Conservation (phyloP, 306 rosid genomes). For the Phaseolus lunatus region DNA sequence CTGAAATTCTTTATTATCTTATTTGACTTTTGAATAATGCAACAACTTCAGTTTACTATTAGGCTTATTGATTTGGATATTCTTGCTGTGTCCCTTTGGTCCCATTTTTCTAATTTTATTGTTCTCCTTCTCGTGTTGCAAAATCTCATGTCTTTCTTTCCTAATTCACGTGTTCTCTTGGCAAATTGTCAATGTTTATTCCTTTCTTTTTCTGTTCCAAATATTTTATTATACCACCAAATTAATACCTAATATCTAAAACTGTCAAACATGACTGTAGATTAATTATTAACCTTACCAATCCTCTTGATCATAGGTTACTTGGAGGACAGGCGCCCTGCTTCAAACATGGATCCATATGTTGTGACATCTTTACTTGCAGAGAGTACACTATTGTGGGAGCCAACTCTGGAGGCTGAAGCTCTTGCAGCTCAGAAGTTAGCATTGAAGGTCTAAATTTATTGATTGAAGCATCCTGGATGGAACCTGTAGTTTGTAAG, state of each 20-base stretch:
- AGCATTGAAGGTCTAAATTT: slow-evolving; percentile 71
- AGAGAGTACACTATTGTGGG: slow-evolving; percentile 86
- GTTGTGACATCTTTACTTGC: slow-evolving; percentile 83
- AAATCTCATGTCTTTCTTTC: background rate
- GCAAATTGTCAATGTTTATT: slow-evolving; percentile 7
- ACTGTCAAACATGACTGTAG: background rate
- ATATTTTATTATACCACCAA: background rate
- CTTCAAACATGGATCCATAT: slow-evolving; percentile 99
- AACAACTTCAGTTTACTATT: too few species aligned
- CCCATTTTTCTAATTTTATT: background rate
- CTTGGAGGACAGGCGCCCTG: slow-evolving; percentile 99
- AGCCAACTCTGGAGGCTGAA: slow-evolving; percentile 96
- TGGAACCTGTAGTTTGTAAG: slow-evolving; percentile 34
- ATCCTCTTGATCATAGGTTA: slow-evolving; percentile 64
- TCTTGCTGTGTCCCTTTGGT: background rate
- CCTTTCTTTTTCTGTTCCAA: slow-evolving; percentile 1
- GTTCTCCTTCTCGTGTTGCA: background rate
- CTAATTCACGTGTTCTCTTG: background rate
- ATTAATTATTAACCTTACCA: background rate
- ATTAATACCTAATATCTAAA: slow-evolving; percentile 8
- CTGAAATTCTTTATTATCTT: background rate
- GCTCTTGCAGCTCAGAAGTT: slow-evolving; percentile 98
- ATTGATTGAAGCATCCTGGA: slow-evolving; percentile 39
- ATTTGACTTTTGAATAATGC: slow-evolving; percentile 8
- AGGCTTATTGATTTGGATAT: background rate